Base-by-base conservation (phyloP, 805 yeast genomes). In the Komagataella phaffii region DNA sequence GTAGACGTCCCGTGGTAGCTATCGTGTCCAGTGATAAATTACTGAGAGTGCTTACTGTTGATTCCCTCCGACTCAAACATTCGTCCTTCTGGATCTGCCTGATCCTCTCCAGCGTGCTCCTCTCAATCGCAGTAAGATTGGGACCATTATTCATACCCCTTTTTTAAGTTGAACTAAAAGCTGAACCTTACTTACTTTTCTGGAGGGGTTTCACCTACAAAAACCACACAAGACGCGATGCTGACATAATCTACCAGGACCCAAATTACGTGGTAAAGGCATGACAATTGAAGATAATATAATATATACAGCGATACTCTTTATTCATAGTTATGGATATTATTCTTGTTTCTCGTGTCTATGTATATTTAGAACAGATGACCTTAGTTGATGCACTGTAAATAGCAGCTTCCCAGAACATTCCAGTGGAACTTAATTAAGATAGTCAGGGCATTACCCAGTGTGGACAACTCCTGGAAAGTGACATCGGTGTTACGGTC, bases 371-470 rank as follows among this genome's bases (percentile, higher is more conserved):
- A 10, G 14, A 14, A 30, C n/a, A 59, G 48, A 24, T 49, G 52
- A 44, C 46, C 51, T 45, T 52, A 64, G 59, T 88, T 88, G 66
- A 82, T 81, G 46, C 74, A 74, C 36, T 87, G 89, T 65, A 88
- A 87, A 30, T 30, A 30, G 40, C 40, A 30, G 40, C 14, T 8
- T 30, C 40, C 40, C 40, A 30, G 40, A 10, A 88, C 96, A 52
- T 78, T 81, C 87, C 89, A 83, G 65, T 88, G 95, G 68, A 88
- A 83, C 53, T 80, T 82, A 49, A 79, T 79, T 53, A 88, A 73
- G 14, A 85, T 80, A 53, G 81, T 75, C 50, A 85, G 68, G 57
- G 86, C 77, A 50, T 75, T 75, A 46, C 81, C 77, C 50, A 82
- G 73, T 1, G 49, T 44, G 5, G 66, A 54, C 51, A 60, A 43